A percentile compares a stretch with the other conserved stretches of the same genome.
These are phyloP conservation scores for Tolypocladium album DNA, from an alignment of 2,329 filamentous ascomycete genomes.

Conservation along the genomic window DNA sequence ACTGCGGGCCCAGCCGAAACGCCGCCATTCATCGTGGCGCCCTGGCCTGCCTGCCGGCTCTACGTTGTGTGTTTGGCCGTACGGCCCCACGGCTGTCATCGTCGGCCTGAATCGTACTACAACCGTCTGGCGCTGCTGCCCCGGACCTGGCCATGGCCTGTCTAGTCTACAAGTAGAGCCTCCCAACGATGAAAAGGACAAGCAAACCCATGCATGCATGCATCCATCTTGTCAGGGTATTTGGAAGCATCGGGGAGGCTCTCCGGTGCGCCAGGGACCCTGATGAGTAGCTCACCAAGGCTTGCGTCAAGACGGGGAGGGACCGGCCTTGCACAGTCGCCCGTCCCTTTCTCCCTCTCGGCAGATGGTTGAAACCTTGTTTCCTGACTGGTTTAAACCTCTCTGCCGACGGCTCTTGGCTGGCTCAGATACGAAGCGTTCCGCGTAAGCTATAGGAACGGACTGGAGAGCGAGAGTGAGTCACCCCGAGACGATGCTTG, in stretches of 20 bases:
- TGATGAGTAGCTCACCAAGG: neutral
- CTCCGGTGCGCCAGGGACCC: neutral
- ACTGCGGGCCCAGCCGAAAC: neutral
- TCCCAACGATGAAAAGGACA: neutral
- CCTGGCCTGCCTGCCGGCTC: neutral
- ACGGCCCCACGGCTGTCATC: neutral
- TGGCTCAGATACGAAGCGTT: neutral
- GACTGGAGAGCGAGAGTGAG: neutral
- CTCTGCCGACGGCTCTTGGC: neutral
- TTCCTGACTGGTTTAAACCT: neutral
- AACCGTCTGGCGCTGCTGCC: too few relatives aligned
- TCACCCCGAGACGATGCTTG: neutral
- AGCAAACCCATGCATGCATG: neutral
- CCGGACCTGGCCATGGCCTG: too few relatives aligned
- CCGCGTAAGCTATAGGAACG: neutral
- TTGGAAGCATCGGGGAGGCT: neutral
- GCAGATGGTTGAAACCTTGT: neutral
- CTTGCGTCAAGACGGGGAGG: neutral
- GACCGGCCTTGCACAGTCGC: neutral
- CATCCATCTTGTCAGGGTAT: neutral
- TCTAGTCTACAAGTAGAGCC: too few relatives aligned
- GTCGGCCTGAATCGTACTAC: conserved; percentile 2
- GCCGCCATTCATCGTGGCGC: neutral
- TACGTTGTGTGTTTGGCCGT: neutral
- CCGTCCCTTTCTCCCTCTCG: neutral